Conservation (phyloP, 441 rosid species). For the Arabidopsis hybrid region DNA sequence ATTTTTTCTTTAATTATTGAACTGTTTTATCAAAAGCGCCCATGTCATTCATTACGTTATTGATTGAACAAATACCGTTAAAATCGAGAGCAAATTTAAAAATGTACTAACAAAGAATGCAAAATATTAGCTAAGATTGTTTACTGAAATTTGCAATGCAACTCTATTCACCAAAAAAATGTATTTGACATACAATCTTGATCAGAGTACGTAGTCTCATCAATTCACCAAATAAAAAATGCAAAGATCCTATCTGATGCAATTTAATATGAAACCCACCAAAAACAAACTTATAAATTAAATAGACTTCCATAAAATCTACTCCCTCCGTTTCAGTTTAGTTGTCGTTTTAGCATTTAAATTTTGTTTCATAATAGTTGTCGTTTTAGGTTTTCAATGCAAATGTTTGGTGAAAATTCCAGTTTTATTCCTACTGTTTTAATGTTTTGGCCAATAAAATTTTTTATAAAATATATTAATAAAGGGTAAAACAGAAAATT, state of each 20-base stretch:
- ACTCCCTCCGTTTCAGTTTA: too few relatives aligned
- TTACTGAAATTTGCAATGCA: neutral
- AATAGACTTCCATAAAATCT: conserved; percentile 8
- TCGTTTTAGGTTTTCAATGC: too few relatives aligned
- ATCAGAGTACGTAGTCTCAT: neutral
- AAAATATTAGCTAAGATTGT: neutral
- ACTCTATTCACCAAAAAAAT: too few relatives aligned
- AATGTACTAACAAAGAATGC: too few relatives aligned
- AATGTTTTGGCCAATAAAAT: too few relatives aligned
- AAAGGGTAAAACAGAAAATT: too few relatives aligned
- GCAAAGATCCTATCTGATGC: neutral
- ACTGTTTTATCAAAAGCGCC: conserved; percentile 29
- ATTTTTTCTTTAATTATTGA: conserved; percentile 1
- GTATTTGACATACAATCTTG: neutral
- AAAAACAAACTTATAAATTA: neutral
- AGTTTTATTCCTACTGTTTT: too few relatives aligned
- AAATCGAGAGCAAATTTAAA: neutral
- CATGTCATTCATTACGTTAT: conserved; percentile 31
- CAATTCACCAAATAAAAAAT: neutral
- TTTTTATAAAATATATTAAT: too few relatives aligned
- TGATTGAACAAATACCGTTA: conserved; percentile 22
- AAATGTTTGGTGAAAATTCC: too few relatives aligned
- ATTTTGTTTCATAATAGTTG: too few relatives aligned
- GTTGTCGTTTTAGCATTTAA: too few relatives aligned
- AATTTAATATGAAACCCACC: conserved; percentile 5